These are phyloP conservation scores for Dichotomopilus funicola DNA, from an alignment of 2,329 filamentous ascomycete species.

Conservation along the genomic window DNA sequence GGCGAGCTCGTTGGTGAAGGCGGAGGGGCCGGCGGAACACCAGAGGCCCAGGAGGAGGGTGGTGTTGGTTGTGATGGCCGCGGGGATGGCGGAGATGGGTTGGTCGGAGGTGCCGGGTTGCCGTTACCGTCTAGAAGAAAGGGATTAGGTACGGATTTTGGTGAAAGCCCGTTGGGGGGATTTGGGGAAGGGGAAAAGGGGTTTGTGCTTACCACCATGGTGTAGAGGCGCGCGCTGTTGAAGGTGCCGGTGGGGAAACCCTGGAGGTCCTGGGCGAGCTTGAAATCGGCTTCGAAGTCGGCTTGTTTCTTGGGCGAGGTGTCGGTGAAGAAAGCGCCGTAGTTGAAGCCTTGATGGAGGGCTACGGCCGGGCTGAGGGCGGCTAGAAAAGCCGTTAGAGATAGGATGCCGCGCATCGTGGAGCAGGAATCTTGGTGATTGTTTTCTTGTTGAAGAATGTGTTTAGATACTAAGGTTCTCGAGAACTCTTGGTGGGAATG, in stretches of 20 bases:
- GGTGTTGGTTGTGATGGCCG: slow-evolving; percentile 75
- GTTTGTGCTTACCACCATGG: slow-evolving; percentile 50
- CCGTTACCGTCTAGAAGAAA: slow-evolving; percentile 24
- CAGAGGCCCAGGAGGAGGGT: slow-evolving; percentile 76
- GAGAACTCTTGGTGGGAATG: background rate
- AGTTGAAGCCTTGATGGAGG: slow-evolving; percentile 63
- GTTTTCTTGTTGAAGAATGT: background rate
- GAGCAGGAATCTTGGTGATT: background rate
- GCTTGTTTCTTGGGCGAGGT: slow-evolving; percentile 52
- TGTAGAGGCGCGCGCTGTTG: slow-evolving; percentile 67
- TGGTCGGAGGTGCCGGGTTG: slow-evolving; percentile 60
- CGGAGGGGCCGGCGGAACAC: slow-evolving; percentile 60
- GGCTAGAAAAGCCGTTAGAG: slow-evolving; percentile 31
- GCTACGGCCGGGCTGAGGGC: slow-evolving; percentile 32
- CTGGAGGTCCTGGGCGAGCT: slow-evolving; percentile 54
- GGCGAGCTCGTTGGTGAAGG: slow-evolving; percentile 64
- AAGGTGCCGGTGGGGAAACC: slow-evolving; percentile 54
- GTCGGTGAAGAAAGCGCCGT: slow-evolving; percentile 56
- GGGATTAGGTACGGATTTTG: background rate
- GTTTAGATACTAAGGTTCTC: background rate
- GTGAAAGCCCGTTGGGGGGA: background rate
- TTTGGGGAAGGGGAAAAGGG: slow-evolving; percentile 23
- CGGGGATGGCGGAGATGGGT: slow-evolving; percentile 68
- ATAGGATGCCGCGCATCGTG: slow-evolving; percentile 10
- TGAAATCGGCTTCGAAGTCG: slow-evolving; percentile 67